Percentiles rank a stretch among this genome's conserved stretches.
These are phyloP conservation scores for Petunia secreta DNA, from an alignment of 257 asterid species.

Conservation along the genomic window DNA sequence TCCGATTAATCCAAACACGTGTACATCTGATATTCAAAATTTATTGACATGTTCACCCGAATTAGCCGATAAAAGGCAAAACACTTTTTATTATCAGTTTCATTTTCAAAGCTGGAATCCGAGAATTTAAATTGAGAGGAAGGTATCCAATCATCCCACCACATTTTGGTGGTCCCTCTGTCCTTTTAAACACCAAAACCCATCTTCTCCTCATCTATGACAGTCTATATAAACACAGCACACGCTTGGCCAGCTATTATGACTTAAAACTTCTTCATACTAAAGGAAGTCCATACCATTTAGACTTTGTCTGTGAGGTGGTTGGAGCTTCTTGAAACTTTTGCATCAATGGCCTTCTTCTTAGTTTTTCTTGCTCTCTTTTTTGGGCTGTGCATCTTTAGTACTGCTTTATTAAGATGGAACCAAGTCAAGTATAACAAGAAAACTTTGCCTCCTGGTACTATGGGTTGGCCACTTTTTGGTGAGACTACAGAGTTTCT, in stretches of 20 bases:
- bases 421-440: conserved; percentile 78
- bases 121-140: neutral
- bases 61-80: neutral
- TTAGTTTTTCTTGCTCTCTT: conserved; percentile 52
- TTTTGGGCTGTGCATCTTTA: conserved; percentile 68
- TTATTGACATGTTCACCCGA: too few relatives aligned
- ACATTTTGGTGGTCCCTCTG: neutral
- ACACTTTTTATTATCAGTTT: neutral
- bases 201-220: conserved; percentile 22
- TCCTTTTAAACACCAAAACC: neutral
- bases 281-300: conserved; percentile 55
- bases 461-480: conserved; percentile 99
- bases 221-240: conserved; percentile 74
- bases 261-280: conserved; percentile 45
- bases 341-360: conserved; percentile 65
- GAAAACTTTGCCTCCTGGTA: conserved; percentile 90
- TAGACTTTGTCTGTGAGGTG: conserved; percentile 48
- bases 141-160: neutral
- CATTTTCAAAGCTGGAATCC: too few relatives aligned
- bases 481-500: conserved; percentile 98
- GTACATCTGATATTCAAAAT: too few relatives aligned
- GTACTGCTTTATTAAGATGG: conserved; percentile 83
- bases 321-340: conserved; percentile 45
- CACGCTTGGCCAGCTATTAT: conserved; percentile 49
- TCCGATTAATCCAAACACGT: too few relatives aligned